Evolutionary conservation across 108 stramenopile species (phyloP).

Genomic region (Cyclotella kingstonii): DNA sequence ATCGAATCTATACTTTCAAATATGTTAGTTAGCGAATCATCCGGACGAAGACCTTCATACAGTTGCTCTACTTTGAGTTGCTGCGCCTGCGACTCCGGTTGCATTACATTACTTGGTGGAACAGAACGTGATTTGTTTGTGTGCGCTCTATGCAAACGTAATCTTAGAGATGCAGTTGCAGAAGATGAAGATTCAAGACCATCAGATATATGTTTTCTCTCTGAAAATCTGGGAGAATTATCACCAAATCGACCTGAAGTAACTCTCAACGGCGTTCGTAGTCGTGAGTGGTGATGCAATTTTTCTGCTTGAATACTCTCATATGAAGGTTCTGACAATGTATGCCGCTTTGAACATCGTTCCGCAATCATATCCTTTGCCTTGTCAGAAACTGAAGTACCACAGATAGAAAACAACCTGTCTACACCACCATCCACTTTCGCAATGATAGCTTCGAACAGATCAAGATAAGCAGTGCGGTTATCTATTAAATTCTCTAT

Average conservation of each 20-base stretch:
- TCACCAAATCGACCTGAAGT: slow-evolving; percentile 1
- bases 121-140: slow-evolving; percentile 17
- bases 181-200: slow-evolving; percentile 18
- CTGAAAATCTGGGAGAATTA: background rate
- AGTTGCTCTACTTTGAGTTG: background rate
- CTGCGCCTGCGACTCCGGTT: background rate
- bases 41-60: background rate
- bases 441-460: slow-evolving; percentile 59
- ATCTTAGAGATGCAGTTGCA: slow-evolving; percentile 22
- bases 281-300: background rate
- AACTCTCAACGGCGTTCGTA: slow-evolving; percentile 26
- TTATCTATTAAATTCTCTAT: slow-evolving; percentile 76
- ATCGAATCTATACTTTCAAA: background rate
- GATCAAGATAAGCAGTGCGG: slow-evolving; percentile 58
- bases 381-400: slow-evolving; percentile 48
- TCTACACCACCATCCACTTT: slow-evolving; percentile 72
- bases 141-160: slow-evolving; percentile 22
- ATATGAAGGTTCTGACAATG: background rate
- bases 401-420: slow-evolving; percentile 64
- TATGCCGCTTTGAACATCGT: slow-evolving; percentile 31
- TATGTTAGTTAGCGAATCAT: background rate
- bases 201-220: background rate
- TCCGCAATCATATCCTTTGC: slow-evolving; percentile 57
- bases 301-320: slow-evolving; percentile 16
- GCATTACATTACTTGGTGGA: background rate